Percentiles rank a stretch among this genome's conserved stretches.
Evolutionary conservation across 495 filamentous ascomycete species (phyloP).

Genomic region (Tetracladium setigerum): DNA sequence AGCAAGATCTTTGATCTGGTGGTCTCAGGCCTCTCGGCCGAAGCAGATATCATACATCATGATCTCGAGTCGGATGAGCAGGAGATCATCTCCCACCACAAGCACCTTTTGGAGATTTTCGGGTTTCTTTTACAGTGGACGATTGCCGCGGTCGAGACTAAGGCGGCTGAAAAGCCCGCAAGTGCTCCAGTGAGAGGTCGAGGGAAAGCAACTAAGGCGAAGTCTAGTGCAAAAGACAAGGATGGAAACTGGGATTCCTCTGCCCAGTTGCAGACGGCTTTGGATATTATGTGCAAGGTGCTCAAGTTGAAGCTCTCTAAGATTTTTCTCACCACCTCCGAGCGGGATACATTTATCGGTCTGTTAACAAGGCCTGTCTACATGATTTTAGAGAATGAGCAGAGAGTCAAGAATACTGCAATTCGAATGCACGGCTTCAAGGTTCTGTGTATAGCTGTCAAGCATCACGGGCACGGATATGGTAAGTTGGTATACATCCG

Average conservation of each 20-base stretch:
- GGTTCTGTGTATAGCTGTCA: slow-evolving; percentile 91
- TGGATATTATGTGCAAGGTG: slow-evolving; percentile 93
- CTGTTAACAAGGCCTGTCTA: slow-evolving; percentile 93
- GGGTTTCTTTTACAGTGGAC: slow-evolving; percentile 94
- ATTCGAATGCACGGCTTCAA: slow-evolving; percentile 97
- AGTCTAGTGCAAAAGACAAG: slow-evolving; percentile 61
- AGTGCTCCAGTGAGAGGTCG: slow-evolving; percentile 60
- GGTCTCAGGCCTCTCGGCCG: slow-evolving; percentile 85
- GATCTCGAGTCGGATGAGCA: slow-evolving; percentile 90
- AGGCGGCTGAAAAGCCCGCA: slow-evolving; percentile 82
- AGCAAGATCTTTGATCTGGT: slow-evolving; percentile 93
- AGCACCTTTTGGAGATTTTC: slow-evolving; percentile 86
- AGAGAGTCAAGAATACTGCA: slow-evolving; percentile 80
- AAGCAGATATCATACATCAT: slow-evolving; percentile 77
- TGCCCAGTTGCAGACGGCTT: slow-evolving; percentile 73
- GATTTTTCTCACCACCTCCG: slow-evolving; percentile 94
- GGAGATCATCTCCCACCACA: slow-evolving; percentile 77
- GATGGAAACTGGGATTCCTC: slow-evolving; percentile 85
- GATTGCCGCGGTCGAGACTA: slow-evolving; percentile 83
- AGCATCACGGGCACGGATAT: slow-evolving; percentile 96
- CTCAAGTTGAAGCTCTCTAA: slow-evolving; percentile 85
- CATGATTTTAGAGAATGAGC: slow-evolving; percentile 87
- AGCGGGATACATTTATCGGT: slow-evolving; percentile 88
- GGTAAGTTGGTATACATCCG: slow-evolving; percentile 44
- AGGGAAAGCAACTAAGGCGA: slow-evolving; percentile 71